Conservation (phyloP, 805 yeast genomes). For the Sugiyamaella lignohabitans region DNA sequence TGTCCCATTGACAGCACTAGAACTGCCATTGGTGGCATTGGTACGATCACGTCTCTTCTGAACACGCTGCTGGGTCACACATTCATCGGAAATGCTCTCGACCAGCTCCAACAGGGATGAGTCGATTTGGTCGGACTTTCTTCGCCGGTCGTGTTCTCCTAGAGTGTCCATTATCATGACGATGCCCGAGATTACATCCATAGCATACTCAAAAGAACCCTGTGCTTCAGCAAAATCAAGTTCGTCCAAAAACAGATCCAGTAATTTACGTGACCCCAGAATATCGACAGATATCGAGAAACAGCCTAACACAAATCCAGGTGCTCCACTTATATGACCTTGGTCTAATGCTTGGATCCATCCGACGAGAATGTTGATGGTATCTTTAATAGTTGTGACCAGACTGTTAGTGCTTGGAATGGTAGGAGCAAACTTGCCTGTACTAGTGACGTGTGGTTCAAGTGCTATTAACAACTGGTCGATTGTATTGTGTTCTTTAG, state of each 20-base stretch:
- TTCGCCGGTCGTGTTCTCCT: background rate
- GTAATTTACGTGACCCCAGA: slow-evolving; percentile 20
- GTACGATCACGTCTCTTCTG: background rate
- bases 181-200: slow-evolving; percentile 21
- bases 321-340: slow-evolving; percentile 20
- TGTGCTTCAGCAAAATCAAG: slow-evolving; percentile 21
- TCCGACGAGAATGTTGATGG: slow-evolving; percentile 15
- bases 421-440: background rate
- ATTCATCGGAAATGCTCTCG: background rate
- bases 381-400: slow-evolving; percentile 20
- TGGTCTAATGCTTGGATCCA: slow-evolving; percentile 23
- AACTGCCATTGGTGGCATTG: background rate
- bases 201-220: slow-evolving; percentile 18
- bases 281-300: slow-evolving; percentile 17
- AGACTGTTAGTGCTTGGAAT: slow-evolving; percentile 7
- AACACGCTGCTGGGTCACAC: background rate
- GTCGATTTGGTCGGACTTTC: background rate
- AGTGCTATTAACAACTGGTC: slow-evolving; percentile 13
- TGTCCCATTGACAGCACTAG: background rate
- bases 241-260: slow-evolving; percentile 21
- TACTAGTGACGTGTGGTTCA: slow-evolving; percentile 12
- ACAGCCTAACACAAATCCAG: slow-evolving; percentile 15
- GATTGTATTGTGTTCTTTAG: slow-evolving; percentile 7
- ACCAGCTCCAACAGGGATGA: background rate
- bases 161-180: slow-evolving; percentile 5